phyloP scores from a whole-genome alignment of 1,284 basidiomycete genomes.

The Lignosus rhinocerotis region DNA sequence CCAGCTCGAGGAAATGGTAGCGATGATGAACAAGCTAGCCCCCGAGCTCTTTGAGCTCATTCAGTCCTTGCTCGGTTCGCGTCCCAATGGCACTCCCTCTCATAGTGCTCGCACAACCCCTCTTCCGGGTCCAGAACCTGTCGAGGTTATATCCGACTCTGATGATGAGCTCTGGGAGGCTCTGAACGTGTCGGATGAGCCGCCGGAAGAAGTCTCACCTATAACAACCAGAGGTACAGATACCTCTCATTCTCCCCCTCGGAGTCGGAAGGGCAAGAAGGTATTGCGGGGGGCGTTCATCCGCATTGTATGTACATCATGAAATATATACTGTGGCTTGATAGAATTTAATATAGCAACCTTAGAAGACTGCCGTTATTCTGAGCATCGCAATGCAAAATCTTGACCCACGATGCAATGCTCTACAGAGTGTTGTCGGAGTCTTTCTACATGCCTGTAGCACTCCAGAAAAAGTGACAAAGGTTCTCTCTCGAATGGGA shows the following conservation, averaged over 20 bases:
- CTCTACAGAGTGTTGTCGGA: constrained; percentile 27
- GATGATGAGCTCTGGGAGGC: background rate
- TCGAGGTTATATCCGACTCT: background rate
- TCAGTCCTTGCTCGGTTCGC: background rate
- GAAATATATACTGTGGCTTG: background rate
- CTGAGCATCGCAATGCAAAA: constrained; percentile 34
- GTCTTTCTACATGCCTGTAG: constrained; percentile 33
- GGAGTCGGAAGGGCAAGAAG: too few relatives aligned
- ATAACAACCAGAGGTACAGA: too few relatives aligned
- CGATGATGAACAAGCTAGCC: background rate
- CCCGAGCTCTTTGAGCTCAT: background rate
- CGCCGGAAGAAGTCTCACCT: too few relatives aligned
- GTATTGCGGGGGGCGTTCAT: background rate
- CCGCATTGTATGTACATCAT: background rate
- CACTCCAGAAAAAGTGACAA: constrained; percentile 28
- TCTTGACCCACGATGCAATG: constrained; percentile 31
- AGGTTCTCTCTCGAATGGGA: constrained; percentile 30
- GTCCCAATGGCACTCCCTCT: too few relatives aligned
- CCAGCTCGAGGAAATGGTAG: background rate
- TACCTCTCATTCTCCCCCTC: too few relatives aligned
- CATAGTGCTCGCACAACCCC: too few relatives aligned
- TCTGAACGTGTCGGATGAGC: background rate
- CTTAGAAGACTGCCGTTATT: constrained; percentile 30
- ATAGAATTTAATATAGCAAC: background rate
- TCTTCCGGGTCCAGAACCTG: background rate